Percentiles rank a stretch among this genome's conserved stretches.
Conservation (phyloP, 345 rosid genomes). For the Camelina sativa region DNA sequence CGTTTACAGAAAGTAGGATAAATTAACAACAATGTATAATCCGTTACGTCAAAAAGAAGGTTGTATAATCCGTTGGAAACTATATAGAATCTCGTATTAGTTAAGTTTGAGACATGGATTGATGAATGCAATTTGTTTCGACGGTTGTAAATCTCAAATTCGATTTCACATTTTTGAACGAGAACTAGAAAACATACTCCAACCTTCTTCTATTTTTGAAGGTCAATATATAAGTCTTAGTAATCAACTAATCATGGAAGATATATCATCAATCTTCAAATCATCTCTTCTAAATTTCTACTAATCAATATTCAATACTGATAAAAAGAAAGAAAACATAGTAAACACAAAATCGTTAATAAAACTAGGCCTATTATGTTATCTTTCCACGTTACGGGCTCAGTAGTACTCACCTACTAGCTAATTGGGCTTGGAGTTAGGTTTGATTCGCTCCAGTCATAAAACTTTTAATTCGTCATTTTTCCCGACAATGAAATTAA, state of each 20-base stretch:
- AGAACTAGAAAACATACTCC: neutral
- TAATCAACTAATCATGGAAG: neutral
- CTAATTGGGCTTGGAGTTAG: slow-evolving; percentile 23
- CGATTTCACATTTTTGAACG: neutral
- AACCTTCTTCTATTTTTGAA: neutral
- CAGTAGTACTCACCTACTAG: slow-evolving; percentile 1
- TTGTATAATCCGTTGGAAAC: neutral
- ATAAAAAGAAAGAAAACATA: neutral
- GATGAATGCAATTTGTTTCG: neutral
- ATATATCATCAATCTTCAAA: neutral
- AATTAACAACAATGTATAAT: neutral
- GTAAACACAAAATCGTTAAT: neutral
- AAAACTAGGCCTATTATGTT: slow-evolving; percentile 9
- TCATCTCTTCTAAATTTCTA: neutral
- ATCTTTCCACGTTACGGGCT: slow-evolving; percentile 1
- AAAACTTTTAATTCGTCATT: neutral
- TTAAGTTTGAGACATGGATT: neutral
- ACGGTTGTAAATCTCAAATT: neutral
- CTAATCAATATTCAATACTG: neutral
- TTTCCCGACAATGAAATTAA: neutral
- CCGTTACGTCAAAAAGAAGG: too few relatives aligned
- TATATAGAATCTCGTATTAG: neutral
- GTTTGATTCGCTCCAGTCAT: neutral
- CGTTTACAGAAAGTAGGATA: neutral
- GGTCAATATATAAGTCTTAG: neutral